Evolutionary conservation across 108 stramenopile species (phyloP).

Genomic region (Aurantiochytrium sp.): DNA sequence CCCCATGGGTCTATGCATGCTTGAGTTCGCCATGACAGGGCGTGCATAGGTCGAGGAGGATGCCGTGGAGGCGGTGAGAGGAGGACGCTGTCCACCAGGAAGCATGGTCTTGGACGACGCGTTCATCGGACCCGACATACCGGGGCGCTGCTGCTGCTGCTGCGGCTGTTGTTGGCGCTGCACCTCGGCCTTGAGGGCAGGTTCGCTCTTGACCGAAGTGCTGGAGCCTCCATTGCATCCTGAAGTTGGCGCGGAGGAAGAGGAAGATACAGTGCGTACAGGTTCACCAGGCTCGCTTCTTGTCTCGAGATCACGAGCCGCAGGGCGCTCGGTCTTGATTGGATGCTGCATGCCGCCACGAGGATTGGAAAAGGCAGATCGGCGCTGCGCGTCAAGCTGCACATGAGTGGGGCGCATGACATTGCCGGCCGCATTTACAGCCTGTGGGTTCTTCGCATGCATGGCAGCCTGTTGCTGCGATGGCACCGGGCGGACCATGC

Average conservation of each 20-base stretch:
- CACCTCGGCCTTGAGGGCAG: not conserved
- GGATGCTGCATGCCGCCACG: not conserved
- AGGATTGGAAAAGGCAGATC: not conserved
- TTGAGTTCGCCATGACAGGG: too few relatives aligned
- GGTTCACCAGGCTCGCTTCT: not conserved
- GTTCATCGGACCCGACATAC: too few relatives aligned
- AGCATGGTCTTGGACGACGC: too few relatives aligned
- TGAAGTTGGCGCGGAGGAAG: not conserved
- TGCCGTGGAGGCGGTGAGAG: too few relatives aligned
- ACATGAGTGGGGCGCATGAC: not conserved
- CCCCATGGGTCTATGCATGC: too few relatives aligned
- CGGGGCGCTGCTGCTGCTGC: too few relatives aligned
- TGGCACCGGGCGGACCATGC: not conserved
- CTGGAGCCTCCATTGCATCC: not conserved
- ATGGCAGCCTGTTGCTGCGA: not conserved
- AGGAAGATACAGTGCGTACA: not conserved
- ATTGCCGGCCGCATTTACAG: not conserved
- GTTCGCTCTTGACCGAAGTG: not conserved
- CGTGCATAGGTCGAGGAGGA: too few relatives aligned
- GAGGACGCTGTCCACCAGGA: too few relatives aligned
- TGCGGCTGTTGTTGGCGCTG: not conserved
- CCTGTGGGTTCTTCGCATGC: not conserved
- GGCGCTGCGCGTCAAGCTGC: not conserved
- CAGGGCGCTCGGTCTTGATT: not conserved
- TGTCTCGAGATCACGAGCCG: not conserved